Conservation (phyloP, 2,329 filamentous ascomycete genomes). For the Juglanconis juglandina region DNA sequence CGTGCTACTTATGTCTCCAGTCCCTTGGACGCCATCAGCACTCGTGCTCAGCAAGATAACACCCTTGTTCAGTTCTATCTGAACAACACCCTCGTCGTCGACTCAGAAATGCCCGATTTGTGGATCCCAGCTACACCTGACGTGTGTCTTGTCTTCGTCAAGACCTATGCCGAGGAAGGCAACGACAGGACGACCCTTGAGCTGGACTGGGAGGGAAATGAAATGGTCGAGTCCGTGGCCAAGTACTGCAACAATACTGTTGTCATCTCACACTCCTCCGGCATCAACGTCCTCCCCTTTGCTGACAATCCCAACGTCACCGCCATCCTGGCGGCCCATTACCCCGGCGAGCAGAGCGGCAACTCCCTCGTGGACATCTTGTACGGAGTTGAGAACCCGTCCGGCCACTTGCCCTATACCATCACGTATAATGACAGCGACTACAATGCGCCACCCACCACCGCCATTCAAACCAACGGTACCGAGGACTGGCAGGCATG, state of each 20-base stretch:
- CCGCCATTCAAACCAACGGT: slow-evolving; percentile 34
- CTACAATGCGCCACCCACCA: slow-evolving; percentile 40
- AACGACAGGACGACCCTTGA: slow-evolving; percentile 53
- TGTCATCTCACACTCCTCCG: slow-evolving; percentile 59
- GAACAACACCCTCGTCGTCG: slow-evolving; percentile 40
- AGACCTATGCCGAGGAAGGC: slow-evolving; percentile 64
- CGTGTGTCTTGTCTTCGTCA: slow-evolving; percentile 63
- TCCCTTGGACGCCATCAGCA: slow-evolving; percentile 52
- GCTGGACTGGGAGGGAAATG: slow-evolving; percentile 60
- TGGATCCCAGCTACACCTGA: slow-evolving; percentile 52
- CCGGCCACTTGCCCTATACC: slow-evolving; percentile 65
- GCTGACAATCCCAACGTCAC: slow-evolving; percentile 58
- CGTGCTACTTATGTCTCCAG: slow-evolving; percentile 53
- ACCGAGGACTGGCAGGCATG: slow-evolving; percentile 40
- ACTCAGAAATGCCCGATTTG: slow-evolving; percentile 40
- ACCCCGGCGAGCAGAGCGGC: slow-evolving; percentile 60
- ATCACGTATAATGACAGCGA: slow-evolving; percentile 55
- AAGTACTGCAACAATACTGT: slow-evolving; percentile 47
- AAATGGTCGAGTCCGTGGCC: slow-evolving; percentile 53
- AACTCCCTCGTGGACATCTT: slow-evolving; percentile 59
- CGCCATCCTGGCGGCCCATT: slow-evolving; percentile 58
- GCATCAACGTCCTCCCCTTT: slow-evolving; percentile 54
- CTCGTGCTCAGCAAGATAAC: slow-evolving; percentile 41
- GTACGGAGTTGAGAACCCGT: slow-evolving; percentile 58
- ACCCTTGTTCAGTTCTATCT: slow-evolving; percentile 41